Evolutionary conservation across 2,329 filamentous ascomycete genomes (phyloP).

Genomic region (Sporothrix dimorphospora): DNA sequence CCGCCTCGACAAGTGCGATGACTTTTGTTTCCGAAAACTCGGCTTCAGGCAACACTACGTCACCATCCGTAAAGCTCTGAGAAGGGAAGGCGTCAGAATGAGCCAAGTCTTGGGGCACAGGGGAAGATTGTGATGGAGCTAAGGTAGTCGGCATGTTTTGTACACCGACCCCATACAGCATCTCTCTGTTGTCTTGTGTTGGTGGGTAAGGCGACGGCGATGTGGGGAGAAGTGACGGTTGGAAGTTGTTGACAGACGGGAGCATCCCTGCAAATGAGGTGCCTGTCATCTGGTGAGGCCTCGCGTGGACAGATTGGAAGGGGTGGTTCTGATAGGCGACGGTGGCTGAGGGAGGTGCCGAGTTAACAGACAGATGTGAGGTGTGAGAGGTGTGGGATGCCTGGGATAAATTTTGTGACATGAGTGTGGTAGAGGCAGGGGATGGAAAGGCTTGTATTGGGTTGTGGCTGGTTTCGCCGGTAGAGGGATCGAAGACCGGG

Average conservation of each 20-base stretch:
- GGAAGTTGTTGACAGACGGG: not conserved
- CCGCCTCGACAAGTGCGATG: not conserved
- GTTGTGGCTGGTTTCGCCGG: slow-evolving; percentile 3
- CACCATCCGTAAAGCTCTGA: not conserved
- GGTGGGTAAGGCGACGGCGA: not conserved
- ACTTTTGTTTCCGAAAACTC: not conserved
- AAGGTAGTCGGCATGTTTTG: not conserved
- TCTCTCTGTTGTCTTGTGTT: not conserved
- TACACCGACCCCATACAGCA: slow-evolving; percentile 2
- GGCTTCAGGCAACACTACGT: not conserved
- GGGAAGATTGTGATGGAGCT: not conserved
- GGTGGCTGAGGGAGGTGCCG: not conserved
- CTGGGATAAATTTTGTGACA: not conserved
- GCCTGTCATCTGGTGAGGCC: slow-evolving; percentile 7
- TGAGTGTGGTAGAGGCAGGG: not conserved
- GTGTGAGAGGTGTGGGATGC: not conserved
- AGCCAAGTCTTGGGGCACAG: not conserved
- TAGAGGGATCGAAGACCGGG: not conserved
- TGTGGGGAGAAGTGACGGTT: not conserved
- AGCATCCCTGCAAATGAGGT: not conserved
- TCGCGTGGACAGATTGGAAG: not conserved
- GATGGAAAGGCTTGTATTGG: not conserved
- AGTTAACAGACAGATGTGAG: not conserved
- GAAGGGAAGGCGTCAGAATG: not conserved
- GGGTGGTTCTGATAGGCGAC: not conserved